Base-by-base conservation (phyloP, 805 yeast genomes). In the Lachancea mirantina region DNA sequence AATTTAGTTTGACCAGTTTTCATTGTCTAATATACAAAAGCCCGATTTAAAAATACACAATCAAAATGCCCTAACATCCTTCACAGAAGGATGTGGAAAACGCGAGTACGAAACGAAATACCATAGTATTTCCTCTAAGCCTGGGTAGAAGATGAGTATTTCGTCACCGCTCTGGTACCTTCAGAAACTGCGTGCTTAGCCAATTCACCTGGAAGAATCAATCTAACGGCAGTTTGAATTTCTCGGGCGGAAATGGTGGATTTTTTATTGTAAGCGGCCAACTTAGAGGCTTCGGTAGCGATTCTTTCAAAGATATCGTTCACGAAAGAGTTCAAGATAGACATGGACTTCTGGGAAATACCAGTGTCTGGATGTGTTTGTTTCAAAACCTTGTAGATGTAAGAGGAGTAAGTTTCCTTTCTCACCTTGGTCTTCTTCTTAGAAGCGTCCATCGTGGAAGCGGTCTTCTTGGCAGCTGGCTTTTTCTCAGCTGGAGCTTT, bases 311-410 rank as follows among this genome's bases (percentile, higher is more conserved):
- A 85, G 62, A 85, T 83, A 66, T 85, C 95, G 68, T 84, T 85
- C 50, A 87, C 95, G 55, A 87, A 87, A 21, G 95, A 85, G 81
- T 87, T 87, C 92, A 85, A 79, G 67, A 87, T 87, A 43, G 94
- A 84, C 94, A 87, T 85, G 47, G 95, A 94, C 64, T 84, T 81
- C 70, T 84, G 92, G 57, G 95, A 85, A 62, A 85, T 85, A 82
- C 95, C 95, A 45, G 96, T 85, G 67, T 85, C 95, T 63, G 95
- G 95, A 70, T 85, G 95, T 44, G 95, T 85, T 74, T 85, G 95
- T 70, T 84, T 84, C 62, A 85, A 79, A 47, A 85, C 95, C 72
- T 85, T 87, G 87, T 85, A 85, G 64, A 87, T 85, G 70, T 85
- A 87, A 45, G 95, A 84, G 45, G 94, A 84, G 75, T 85, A 85